Base-by-base conservation (phyloP, 2,329 filamentous ascomycete genomes). In the Thelonectria olida region DNA sequence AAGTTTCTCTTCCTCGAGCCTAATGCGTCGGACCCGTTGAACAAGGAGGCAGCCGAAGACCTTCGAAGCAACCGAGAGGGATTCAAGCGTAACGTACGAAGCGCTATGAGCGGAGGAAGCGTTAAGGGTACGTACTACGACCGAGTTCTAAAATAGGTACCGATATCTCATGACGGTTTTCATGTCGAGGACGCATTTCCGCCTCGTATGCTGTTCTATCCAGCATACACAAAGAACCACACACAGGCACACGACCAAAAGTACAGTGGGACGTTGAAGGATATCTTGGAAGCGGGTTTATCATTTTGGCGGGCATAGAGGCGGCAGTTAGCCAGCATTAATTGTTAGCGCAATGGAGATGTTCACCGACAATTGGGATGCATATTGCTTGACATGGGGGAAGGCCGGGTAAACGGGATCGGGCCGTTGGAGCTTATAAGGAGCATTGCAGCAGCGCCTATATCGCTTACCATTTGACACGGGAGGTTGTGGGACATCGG, bases 1-100 rank as follows among this genome's bases (percentile, higher is more conserved):
- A n/a, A 97, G 90, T 98, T 98, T 75, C 85, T 99, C 52, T 99
- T 99, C 85, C 89, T 98, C 64, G 96, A 99, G 77, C 96, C 96
- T 17, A 99, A 99, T 75, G 93, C 96, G 9, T 94, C 92, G 49
- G 96, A 99, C 75, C 96, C 96, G n/a, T 82, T 99, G 63, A 99
- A 99, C 80, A 97, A 99, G 83, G 95, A 98, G 73, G 96, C 96
- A 0, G 96, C 96, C 4, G 93, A 97, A 63, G 96, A 98, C 74
- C 82, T 99, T 69, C 89, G 95, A 72, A 84, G 84, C 48, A 97
- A 96, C 77, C 83, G 93, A 36, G 96, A 98, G 54, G 87, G 84
- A 27, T 99, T 99, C 81, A 96, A 94, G 84, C 85, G 93, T 63
- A 97, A 98, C 74, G 96, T 98, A 38, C 87, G 92, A 72, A 85